phyloP scores from a whole-genome alignment of 2,329 filamentous ascomycete genomes.

The Ophiostoma himal-ulmi region DNA sequence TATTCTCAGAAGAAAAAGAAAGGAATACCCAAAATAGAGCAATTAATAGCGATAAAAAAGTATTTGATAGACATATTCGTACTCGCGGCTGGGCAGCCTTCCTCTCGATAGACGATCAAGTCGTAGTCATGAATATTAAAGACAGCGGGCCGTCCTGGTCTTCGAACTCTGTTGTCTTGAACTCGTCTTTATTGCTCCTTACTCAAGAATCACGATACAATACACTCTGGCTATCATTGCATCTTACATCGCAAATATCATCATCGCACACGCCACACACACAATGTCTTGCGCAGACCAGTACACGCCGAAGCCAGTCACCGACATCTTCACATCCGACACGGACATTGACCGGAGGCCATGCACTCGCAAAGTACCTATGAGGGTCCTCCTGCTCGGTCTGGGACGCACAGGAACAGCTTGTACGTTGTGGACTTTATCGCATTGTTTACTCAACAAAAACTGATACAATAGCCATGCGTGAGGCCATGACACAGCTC shows the following conservation, averaged over 20 bases:
- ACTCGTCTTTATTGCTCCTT: neutral
- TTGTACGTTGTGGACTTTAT: conserved; percentile 30
- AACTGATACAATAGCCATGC: conserved; percentile 40
- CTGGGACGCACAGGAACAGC: conserved; percentile 66
- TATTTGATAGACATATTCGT: neutral
- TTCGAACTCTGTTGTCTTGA: neutral
- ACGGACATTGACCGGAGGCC: conserved; percentile 62
- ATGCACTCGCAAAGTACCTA: conserved; percentile 61
- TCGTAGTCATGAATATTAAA: neutral
- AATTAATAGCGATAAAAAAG: neutral
- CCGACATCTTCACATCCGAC: conserved; percentile 58
- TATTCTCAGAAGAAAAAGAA: neutral
- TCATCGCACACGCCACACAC: too few relatives aligned
- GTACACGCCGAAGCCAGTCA: conserved; percentile 39
- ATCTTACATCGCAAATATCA: too few relatives aligned
- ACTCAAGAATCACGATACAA: neutral
- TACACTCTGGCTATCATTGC: neutral
- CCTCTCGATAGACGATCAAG: neutral
- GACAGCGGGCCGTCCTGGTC: neutral
- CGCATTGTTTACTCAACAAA: neutral
- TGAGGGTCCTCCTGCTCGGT: conserved; percentile 66
- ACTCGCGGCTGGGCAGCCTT: neutral
- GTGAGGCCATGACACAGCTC: conserved; percentile 58
- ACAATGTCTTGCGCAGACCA: conserved; percentile 19
- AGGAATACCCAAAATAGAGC: neutral